These are phyloP conservation scores for Wickerhamomyces sp. DNA, from an alignment of 1,139 yeast genomes.

Conservation along the genomic window DNA sequence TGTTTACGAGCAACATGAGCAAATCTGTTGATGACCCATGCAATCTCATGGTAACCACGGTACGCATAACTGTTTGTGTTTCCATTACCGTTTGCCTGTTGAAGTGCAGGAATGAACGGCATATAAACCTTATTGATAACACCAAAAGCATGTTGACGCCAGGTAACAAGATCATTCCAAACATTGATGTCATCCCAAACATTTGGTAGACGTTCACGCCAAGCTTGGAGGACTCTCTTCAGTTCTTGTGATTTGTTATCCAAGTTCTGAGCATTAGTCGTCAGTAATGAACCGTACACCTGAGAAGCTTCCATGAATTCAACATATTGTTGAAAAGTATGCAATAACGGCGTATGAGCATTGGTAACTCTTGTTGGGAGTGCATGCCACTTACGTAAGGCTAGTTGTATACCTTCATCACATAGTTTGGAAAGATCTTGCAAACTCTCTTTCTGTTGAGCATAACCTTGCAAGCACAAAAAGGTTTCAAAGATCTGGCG, in stretches of 20 bases:
- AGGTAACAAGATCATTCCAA: slow-evolving; percentile 96
- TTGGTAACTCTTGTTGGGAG: slow-evolving; percentile 73
- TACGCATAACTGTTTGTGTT: slow-evolving; percentile 90
- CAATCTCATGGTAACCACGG: slow-evolving; percentile 97
- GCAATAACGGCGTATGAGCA: slow-evolving; percentile 87
- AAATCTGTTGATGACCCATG: slow-evolving; percentile 97
- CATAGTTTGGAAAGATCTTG: slow-evolving; percentile 81
- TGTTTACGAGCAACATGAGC: slow-evolving; percentile 98
- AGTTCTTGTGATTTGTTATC: slow-evolving; percentile 92
- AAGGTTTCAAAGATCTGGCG: slow-evolving; percentile 94
- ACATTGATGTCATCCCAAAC: slow-evolving; percentile 95
- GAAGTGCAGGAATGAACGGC: slow-evolving; percentile 86
- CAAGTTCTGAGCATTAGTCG: slow-evolving; percentile 87
- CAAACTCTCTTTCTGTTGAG: slow-evolving; percentile 78
- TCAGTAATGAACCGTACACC: slow-evolving; percentile 80
- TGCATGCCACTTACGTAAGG: slow-evolving; percentile 90
- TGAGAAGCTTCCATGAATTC: slow-evolving; percentile 98
- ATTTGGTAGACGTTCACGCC: slow-evolving; percentile 97
- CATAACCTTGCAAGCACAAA: slow-evolving; percentile 86
- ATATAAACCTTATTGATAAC: slow-evolving; percentile 93
- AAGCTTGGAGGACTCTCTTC: slow-evolving; percentile 89
- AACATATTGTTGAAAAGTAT: slow-evolving; percentile 94
- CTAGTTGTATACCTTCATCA: slow-evolving; percentile 94
- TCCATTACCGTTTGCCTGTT: slow-evolving; percentile 62
- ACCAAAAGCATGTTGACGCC: slow-evolving; percentile 98